These are phyloP conservation scores for Emmonsiellopsis sp. DNA, from an alignment of 2,329 filamentous ascomycete species.

Conservation along the genomic window DNA sequence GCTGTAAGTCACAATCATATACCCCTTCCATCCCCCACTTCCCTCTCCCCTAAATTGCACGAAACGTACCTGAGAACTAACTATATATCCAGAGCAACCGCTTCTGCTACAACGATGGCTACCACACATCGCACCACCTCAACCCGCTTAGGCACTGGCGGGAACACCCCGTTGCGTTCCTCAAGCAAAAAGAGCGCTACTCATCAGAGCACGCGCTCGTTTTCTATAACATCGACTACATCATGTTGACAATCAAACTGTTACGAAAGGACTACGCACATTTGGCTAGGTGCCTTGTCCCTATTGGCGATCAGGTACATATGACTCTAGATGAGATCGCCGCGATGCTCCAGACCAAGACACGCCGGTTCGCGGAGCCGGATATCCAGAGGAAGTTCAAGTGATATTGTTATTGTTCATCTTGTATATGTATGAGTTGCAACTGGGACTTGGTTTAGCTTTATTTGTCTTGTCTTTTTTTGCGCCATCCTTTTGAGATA, in stretches of 20 bases:
- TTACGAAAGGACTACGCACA: slow-evolving; percentile 62
- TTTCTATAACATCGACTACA: slow-evolving; percentile 73
- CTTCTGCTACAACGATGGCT: slow-evolving; percentile 75
- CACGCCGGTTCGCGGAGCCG: slow-evolving; percentile 55
- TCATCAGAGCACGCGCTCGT: slow-evolving; percentile 59
- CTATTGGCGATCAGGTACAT: slow-evolving; percentile 61
- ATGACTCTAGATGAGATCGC: slow-evolving; percentile 57
- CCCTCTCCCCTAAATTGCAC: not conserved
- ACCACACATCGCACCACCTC: slow-evolving; percentile 72
- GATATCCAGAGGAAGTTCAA: slow-evolving; percentile 53
- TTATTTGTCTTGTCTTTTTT: not conserved
- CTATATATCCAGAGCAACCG: slow-evolving; percentile 56
- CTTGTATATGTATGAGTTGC: not conserved
- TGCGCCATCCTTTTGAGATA: no score
- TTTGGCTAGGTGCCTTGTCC: slow-evolving; percentile 62
- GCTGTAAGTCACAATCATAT: slow-evolving; percentile 46
- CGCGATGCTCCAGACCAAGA: slow-evolving; percentile 55
- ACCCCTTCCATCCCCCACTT: not conserved
- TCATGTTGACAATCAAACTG: slow-evolving; percentile 63
- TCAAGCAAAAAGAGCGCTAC: slow-evolving; percentile 61
- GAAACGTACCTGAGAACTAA: not conserved
- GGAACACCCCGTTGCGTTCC: slow-evolving; percentile 65
- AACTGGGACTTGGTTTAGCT: not conserved
- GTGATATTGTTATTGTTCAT: not conserved
- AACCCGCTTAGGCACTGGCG: slow-evolving; percentile 74